Evolutionary conservation across 1,139 yeast species (phyloP).

Genomic region (Geotrichum reessii): DNA sequence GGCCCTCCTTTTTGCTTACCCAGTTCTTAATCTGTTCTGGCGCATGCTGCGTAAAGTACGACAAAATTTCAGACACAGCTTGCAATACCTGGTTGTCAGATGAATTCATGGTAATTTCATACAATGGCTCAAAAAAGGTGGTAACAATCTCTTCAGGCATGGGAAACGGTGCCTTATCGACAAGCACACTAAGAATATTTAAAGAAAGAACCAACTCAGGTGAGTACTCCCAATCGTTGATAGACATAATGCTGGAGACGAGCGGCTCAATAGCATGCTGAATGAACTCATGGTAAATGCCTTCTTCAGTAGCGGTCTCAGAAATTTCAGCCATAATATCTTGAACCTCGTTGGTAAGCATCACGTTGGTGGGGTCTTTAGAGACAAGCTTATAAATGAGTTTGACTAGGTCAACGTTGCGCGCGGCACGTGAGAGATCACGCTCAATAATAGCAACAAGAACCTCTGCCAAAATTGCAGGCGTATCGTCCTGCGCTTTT

Average conservation of each 20-base stretch:
- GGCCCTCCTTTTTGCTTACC: constrained; percentile 37
- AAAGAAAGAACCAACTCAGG: constrained; percentile 60
- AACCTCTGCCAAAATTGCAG: constrained; percentile 69
- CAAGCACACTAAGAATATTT: constrained; percentile 57
- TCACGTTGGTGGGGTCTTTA: constrained; percentile 71
- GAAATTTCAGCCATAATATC: constrained; percentile 61
- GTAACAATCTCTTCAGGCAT: constrained; percentile 48
- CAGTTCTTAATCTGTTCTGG: constrained; percentile 44
- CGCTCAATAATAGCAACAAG: constrained; percentile 51
- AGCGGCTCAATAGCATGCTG: constrained; percentile 52
- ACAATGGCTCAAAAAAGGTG: constrained; percentile 48
- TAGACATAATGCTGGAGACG: constrained; percentile 36
- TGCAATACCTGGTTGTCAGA: constrained; percentile 78
- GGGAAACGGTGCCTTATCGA: constrained; percentile 44
- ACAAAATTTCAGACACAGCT: constrained; percentile 68
- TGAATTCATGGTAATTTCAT: constrained; percentile 48
- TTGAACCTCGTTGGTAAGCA: constrained; percentile 51
- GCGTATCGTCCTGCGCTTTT: constrained; percentile 76
- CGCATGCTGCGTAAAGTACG: constrained; percentile 52
- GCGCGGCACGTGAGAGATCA: constrained; percentile 38
- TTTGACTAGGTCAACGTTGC: constrained; percentile 43
- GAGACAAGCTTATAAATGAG: constrained; percentile 60
- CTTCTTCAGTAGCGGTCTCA: constrained; percentile 41
- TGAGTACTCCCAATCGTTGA: constrained; percentile 30
- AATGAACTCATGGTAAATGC: constrained; percentile 40